A percentile compares a stretch with the other conserved stretches of the same genome.
Conservation (phyloP, 2,329 filamentous ascomycete species). For the Fusarium staphyleae region DNA sequence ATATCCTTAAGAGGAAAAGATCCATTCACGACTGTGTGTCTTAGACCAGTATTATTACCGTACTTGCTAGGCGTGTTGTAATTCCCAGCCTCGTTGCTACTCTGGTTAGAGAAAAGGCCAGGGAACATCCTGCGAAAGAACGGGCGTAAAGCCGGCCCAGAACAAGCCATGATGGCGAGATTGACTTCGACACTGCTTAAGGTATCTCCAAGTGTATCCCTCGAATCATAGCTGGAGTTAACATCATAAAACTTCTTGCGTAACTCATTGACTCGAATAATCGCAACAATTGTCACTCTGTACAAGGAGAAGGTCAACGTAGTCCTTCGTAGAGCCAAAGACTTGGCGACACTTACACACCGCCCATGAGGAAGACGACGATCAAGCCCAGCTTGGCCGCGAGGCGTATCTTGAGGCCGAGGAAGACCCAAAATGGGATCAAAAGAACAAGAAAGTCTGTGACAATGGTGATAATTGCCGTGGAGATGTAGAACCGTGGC, state of each 20-base stretch:
- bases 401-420: conserved; percentile 49
- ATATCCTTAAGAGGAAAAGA: conserved; percentile 31
- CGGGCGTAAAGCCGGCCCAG: conserved; percentile 39
- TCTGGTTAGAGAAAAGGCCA: conserved; percentile 31
- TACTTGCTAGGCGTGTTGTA: conserved; percentile 21
- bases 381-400: conserved; percentile 50
- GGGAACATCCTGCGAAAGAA: conserved; percentile 35
- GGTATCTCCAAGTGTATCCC: conserved; percentile 43
- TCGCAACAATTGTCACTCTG: conserved; percentile 45
- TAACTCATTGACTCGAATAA: conserved; percentile 43
- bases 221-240: conserved; percentile 33
- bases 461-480: conserved; percentile 49
- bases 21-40: neutral
- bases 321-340: no score
- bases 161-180: conserved; percentile 49
- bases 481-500: conserved; percentile 47
- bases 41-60: conserved; percentile 10
- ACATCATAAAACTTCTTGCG: conserved; percentile 27
- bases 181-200: conserved; percentile 47
- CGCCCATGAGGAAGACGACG: conserved; percentile 50
- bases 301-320: neutral
- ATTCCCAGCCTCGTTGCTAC: conserved; percentile 9
- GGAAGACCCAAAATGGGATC: conserved; percentile 52
- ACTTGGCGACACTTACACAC: conserved; percentile 42
- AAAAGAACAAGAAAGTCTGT: conserved; percentile 51